phyloP scores from a whole-genome alignment of 805 yeast genomes.

The Pichia ethanolica region DNA sequence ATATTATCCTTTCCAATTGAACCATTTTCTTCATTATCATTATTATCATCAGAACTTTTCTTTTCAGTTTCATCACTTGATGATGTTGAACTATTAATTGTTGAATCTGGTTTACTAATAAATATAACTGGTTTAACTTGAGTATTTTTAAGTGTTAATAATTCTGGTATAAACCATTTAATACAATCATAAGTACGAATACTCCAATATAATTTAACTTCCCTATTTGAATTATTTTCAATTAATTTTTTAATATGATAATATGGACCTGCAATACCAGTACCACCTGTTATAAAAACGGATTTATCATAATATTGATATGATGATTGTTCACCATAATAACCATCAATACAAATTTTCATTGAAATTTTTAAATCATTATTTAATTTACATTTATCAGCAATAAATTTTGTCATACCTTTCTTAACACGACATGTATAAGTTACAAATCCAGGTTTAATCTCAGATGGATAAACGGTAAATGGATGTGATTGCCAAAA shows the following conservation, averaged over 20 bases:
- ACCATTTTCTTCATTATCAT: too few species aligned
- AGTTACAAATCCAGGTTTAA: slow-evolving; percentile 31
- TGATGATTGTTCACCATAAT: slow-evolving; percentile 55
- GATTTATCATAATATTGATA: slow-evolving; percentile 45
- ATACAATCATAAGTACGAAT: slow-evolving; percentile 47
- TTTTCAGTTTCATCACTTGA: background rate
- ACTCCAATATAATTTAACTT: slow-evolving; percentile 54
- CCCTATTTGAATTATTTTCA: slow-evolving; percentile 24
- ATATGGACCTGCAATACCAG: slow-evolving; percentile 59
- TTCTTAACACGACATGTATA: slow-evolving; percentile 45
- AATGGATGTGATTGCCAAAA: slow-evolving; percentile 63
- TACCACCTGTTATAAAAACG: slow-evolving; percentile 64
- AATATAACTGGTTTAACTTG: slow-evolving; percentile 34
- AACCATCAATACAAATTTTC: slow-evolving; percentile 53
- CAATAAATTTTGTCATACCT: slow-evolving; percentile 49
- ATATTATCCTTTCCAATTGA: background rate
- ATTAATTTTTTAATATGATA: slow-evolving; percentile 34
- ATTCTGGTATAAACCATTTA: slow-evolving; percentile 43
- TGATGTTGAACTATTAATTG: background rate
- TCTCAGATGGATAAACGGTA: slow-evolving; percentile 38
- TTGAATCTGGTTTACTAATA: slow-evolving; percentile 29
- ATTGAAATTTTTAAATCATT: slow-evolving; percentile 16
- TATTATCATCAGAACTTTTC: background rate
- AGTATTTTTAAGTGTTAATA: slow-evolving; percentile 26
- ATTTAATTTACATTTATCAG: slow-evolving; percentile 16